Base-by-base conservation (phyloP, 1,284 basidiomycete genomes). In the Melampsora larici-populina region DNA sequence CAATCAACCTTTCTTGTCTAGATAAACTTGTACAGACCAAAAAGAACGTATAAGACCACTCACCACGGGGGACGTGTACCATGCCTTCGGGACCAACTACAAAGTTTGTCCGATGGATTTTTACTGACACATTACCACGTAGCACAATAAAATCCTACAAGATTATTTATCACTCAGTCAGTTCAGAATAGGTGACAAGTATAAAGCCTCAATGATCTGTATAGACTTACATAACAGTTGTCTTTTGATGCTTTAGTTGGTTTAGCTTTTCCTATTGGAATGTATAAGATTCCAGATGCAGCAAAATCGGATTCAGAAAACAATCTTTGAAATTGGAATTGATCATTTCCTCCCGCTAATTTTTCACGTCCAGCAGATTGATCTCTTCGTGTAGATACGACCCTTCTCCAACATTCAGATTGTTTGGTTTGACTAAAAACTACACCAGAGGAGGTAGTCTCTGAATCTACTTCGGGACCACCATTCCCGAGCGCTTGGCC, bases 211-310 rank as follows among this genome's bases (percentile, higher is more conserved):
- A 21, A 51, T 29, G 55, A 40, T 1, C 15, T 58, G 46, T 15
- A 43, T 5, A 17, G 8, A 62, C 40, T 48, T 24, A 77, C 74
- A 64, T 77, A 77, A 70, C 33, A 77, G 51, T 77, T 77, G 48
- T 77, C 74, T 33, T 77, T 77, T 3, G 74, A 48, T 29, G 74
- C 65, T 48, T 77, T 77, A 15, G 67, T 40, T 0, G 74, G 74
- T 77, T 77, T 77, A 49, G 36, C 49, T 48, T 66, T 58, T n/a
- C 67, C 67, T 11, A 62, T 36, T 11, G 74, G 74, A 31, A 77
- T 69, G 40, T 62, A 49, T 46, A 77, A 36, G 6, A 77, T 24
- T 33, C 74, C 74, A 36, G 49, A 65, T 18, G 74, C 74, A 18
- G 60, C 18, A 29, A 69, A 77, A 70, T 77, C 74, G 17, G 74